Evolutionary conservation across 2,329 filamentous ascomycete genomes (phyloP).

Genomic region (Penicillium sp.): DNA sequence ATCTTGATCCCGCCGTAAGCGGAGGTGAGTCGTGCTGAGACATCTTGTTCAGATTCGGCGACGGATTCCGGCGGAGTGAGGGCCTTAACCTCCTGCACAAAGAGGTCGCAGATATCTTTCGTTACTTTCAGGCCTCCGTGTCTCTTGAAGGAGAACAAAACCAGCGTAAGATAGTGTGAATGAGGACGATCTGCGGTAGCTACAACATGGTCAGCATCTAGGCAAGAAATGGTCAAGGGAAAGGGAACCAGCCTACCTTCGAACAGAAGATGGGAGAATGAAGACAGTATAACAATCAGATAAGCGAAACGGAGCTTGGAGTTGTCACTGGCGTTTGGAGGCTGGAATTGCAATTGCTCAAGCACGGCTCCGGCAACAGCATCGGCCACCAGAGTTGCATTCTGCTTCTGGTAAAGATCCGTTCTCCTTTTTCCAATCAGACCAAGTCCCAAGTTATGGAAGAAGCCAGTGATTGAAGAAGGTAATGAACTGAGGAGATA

Average conservation of each 20-base stretch:
- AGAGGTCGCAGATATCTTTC: constrained; percentile 63
- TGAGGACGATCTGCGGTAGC: constrained; percentile 44
- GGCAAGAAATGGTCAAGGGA: too few relatives aligned
- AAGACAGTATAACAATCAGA: constrained; percentile 70
- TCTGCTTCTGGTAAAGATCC: constrained; percentile 56
- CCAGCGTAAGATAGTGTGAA: constrained; percentile 54
- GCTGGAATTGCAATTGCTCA: constrained; percentile 52
- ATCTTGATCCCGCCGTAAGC: constrained; percentile 64
- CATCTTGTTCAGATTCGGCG: constrained; percentile 31
- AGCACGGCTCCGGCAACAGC: constrained; percentile 65
- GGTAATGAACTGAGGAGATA: constrained; percentile 71
- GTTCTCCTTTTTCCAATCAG: constrained; percentile 65
- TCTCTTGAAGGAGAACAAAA: constrained; percentile 79
- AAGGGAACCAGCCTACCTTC: too few relatives aligned
- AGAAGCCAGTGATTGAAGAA: constrained; percentile 72
- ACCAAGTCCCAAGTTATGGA: constrained; percentile 75
- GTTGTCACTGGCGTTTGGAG: constrained; percentile 42
- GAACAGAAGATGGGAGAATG: constrained; percentile 67
- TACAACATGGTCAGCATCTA: too few relatives aligned
- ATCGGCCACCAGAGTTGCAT: constrained; percentile 53
- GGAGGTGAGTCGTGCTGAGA: constrained; percentile 39
- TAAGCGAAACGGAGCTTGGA: constrained; percentile 62
- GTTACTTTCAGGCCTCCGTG: constrained; percentile 65
- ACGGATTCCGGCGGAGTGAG: constrained; percentile 40
- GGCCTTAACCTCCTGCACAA: constrained; percentile 51